phyloP scores from a whole-genome alignment of 306 rosid species.

The cucumber (Cucumis sativus) region Cucumber_9930_V3 NC_026658.2:18562501-18563000 shows the following conservation, averaged over 20 bases:
- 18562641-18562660: background rate
- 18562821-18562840: background rate
- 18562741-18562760: constrained; percentile 8
- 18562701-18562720: constrained; percentile 9
- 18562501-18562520: background rate
- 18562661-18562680: background rate
- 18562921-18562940: background rate
- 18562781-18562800: background rate
- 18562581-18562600: constrained; percentile 6
- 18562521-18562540: background rate
- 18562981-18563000: background rate
- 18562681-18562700: background rate
- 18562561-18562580: constrained; percentile 12
- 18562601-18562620: constrained; percentile 6
- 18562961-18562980: background rate
- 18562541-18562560: background rate
- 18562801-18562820: background rate
- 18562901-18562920: background rate
- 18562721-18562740: constrained; percentile 11
- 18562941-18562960: background rate
- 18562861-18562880: background rate
- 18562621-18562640: constrained; percentile 1
- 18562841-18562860: background rate
- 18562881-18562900: background rate
- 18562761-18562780: constrained; percentile 3